phyloP scores from a whole-genome alignment of 2,329 filamentous ascomycete genomes.

The Fusarium sterilihyphosum region DNA sequence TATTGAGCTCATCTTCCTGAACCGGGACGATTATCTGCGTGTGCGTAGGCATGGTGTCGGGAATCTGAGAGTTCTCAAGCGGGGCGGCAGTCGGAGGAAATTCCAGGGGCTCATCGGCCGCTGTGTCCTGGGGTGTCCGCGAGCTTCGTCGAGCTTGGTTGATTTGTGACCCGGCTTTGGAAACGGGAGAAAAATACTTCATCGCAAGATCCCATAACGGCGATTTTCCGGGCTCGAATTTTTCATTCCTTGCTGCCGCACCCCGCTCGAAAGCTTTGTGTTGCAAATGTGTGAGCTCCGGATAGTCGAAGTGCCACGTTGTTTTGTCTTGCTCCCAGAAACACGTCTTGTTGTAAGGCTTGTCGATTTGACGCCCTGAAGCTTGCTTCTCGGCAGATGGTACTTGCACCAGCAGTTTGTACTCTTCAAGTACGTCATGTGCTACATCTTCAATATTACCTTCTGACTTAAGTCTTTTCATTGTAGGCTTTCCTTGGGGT shows the following conservation, averaged over 20 bases:
- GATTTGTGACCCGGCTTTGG: conserved; percentile 23
- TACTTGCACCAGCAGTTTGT: conserved; percentile 58
- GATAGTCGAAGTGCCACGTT: conserved; percentile 71
- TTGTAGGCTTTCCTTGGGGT: conserved; percentile 55
- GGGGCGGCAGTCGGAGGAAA: conserved; percentile 47
- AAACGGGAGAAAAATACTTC: conserved; percentile 65
- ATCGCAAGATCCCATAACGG: conserved; percentile 66
- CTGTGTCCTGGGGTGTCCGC: conserved; percentile 29
- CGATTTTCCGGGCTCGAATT: conserved; percentile 62
- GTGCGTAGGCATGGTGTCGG: conserved; percentile 51
- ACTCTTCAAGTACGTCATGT: conserved; percentile 54
- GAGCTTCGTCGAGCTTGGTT: conserved; percentile 13
- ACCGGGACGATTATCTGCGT: conserved; percentile 51
- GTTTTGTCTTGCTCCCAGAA: conserved; percentile 67
- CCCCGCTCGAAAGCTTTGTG: conserved; percentile 65
- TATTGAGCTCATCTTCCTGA: conserved; percentile 46
- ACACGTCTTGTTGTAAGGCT: conserved; percentile 63
- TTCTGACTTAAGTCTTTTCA: conserved; percentile 67
- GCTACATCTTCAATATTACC: conserved; percentile 50
- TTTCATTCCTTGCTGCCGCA: conserved; percentile 60
- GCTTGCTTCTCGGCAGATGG: conserved; percentile 60
- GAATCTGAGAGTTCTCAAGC: conserved; percentile 41
- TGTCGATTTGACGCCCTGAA: conserved; percentile 67
- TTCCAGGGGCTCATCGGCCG: conserved; percentile 41
- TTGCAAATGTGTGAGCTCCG: conserved; percentile 70